Evolutionary conservation across 768 basidiomycete species (phyloP), one percentile per base, ranked within the genome.

Genomic region (Suillus occidentalis): DNA sequence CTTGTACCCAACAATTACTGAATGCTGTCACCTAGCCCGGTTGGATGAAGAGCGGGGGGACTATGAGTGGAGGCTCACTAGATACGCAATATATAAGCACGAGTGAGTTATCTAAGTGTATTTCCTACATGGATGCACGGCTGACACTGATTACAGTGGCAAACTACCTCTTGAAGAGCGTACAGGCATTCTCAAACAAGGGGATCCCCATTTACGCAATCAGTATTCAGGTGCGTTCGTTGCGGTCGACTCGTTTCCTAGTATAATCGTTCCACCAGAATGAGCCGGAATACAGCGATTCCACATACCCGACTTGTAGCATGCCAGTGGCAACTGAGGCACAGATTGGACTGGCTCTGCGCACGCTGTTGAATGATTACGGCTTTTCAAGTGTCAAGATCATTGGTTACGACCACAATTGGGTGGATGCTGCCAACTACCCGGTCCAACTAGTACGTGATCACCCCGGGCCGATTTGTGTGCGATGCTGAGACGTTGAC

Each of bases 321-420:
- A 82, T 92, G 76, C 80, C 83, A 1, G 79, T 85, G 3, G 75
- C 79, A 4, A 75, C 83, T 3, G 87, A 90, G 71, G 90, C 85
- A 0, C 76, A 85, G 56, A 83, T 92, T 34, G 90, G 83, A 13
- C 79, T 76, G 0, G 72, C 80, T 0, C 78, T 93, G 37, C 81
- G 89, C 16, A 79, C 77, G 4, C 73, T 91, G 18, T 81, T 93
- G 73, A 78, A 92, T 69, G 82, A 81, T 53, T 87, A 89, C 64
- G 87, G 87, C 0, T 82, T 91, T 53, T 80, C 81, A 0, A 69
- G 71, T 20, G 84, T 87, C 47, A 89, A 86, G 74, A 79, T 92
- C 45, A 80, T 91, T 40, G 91, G 89, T 28, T 84, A 80, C 66
- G 85, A 91, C 69, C 91, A 92, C 68, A 92, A 93, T 70, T 93